These are phyloP conservation scores for Moelleriella libera DNA, from an alignment of 2,329 filamentous ascomycete species.

Conservation along the genomic window DNA sequence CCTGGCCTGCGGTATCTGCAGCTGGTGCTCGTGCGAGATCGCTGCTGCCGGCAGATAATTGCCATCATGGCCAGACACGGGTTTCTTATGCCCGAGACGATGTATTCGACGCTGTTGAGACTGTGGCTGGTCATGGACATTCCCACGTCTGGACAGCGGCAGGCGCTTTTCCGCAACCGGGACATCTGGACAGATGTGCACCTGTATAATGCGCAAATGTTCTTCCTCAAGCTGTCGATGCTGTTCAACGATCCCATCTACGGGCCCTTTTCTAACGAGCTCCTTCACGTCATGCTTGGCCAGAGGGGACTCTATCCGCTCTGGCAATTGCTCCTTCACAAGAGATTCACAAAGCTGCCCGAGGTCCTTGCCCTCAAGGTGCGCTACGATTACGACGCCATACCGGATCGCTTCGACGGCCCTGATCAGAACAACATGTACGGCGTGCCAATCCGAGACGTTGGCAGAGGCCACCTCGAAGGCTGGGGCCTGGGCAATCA, in stretches of 20 bases:
- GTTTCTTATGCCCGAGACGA: conserved; percentile 36
- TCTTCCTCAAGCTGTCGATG: conserved; percentile 62
- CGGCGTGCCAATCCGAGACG: conserved; percentile 34
- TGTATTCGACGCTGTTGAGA: conserved; percentile 39
- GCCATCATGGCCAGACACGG: conserved; percentile 42
- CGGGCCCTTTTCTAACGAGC: conserved; percentile 31
- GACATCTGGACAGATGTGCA: conserved; percentile 43
- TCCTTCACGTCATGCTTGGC: conserved; percentile 45
- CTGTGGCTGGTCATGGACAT: conserved; percentile 64
- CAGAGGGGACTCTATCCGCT: conserved; percentile 42
- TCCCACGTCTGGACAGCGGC: conserved; percentile 39
- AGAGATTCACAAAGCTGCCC: conserved; percentile 28
- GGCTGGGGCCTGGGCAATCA: conserved; percentile 35
- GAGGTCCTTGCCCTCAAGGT: conserved; percentile 45
- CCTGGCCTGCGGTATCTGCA: conserved; percentile 54
- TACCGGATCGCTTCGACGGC: conserved; percentile 13
- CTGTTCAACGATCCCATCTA: conserved; percentile 49
- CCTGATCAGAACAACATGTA: conserved; percentile 21
- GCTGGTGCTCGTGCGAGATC: conserved; percentile 48
- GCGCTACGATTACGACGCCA: conserved; percentile 37
- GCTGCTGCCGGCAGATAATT: conserved; percentile 46
- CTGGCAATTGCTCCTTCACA: conserved; percentile 44
- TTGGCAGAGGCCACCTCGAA: conserved; percentile 40
- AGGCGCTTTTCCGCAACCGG: conserved; percentile 35
- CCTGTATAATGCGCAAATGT: conserved; percentile 46